Conservation (phyloP, 2,329 filamentous ascomycete genomes). For the Paramyrothecium roridum region DNA sequence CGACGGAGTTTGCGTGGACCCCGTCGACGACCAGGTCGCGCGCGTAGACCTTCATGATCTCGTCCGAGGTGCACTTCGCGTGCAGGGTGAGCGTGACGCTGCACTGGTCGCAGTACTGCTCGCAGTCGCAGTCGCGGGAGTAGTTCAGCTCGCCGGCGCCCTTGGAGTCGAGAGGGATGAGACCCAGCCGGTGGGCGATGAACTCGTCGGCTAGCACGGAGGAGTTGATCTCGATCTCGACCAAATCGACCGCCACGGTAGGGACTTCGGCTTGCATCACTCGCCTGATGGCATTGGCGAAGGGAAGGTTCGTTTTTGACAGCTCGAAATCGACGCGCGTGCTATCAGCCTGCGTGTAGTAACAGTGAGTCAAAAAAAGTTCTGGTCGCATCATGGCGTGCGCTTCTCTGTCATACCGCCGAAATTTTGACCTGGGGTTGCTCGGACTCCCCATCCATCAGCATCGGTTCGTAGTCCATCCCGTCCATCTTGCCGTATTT, state of each 20-base stretch:
- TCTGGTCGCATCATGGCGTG: constrained; percentile 1
- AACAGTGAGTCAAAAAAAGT: constrained; percentile 16
- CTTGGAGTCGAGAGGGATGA: constrained; percentile 83
- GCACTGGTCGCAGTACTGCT: constrained; percentile 90
- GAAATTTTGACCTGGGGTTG: constrained; percentile 59
- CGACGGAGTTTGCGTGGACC: constrained; percentile 71
- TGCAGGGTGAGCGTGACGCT: constrained; percentile 81
- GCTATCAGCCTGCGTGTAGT: constrained; percentile 62
- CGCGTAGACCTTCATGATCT: constrained; percentile 92
- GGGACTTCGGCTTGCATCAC: constrained; percentile 92
- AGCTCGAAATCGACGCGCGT: constrained; percentile 90
- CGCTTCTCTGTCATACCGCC: constrained; percentile 40
- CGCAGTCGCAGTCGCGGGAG: constrained; percentile 93
- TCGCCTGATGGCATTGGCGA: constrained; percentile 89
- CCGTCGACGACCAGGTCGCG: constrained; percentile 76
- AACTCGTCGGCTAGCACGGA: constrained; percentile 97
- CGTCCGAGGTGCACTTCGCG: constrained; percentile 79
- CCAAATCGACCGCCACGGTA: constrained; percentile 90
- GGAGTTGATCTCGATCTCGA: constrained; percentile 89
- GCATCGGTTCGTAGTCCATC: constrained; percentile 61
- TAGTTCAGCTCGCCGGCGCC: constrained; percentile 81
- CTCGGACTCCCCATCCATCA: constrained; percentile 55
- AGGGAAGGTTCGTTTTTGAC: constrained; percentile 81
- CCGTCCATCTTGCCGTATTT: constrained; percentile 28
- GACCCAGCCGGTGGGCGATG: constrained; percentile 84